Percentiles rank a stretch among this genome's conserved stretches.
Conservation (phyloP, 2,329 filamentous ascomycete genomes). For the Clonostachys rhizophaga region DNA sequence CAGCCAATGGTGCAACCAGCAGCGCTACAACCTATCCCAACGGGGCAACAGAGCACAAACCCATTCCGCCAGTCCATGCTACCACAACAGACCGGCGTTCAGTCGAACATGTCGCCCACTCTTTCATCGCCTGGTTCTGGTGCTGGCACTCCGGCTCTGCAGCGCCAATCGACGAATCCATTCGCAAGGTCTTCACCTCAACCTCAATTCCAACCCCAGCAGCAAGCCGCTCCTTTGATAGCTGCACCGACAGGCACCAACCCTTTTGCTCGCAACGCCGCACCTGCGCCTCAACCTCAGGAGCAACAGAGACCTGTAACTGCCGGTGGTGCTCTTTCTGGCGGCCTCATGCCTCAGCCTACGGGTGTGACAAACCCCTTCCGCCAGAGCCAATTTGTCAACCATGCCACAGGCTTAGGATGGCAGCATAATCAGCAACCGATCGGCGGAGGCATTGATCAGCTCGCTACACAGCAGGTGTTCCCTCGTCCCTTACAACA, state of each 20-base stretch:
- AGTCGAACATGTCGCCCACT: slow-evolving; percentile 4
- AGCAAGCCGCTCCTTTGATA: slow-evolving; percentile 33
- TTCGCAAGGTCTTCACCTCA: slow-evolving; percentile 65
- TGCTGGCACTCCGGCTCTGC: slow-evolving; percentile 28
- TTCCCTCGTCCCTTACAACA: slow-evolving; percentile 76
- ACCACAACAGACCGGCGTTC: slow-evolving; percentile 46
- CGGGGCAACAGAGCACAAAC: slow-evolving; percentile 66
- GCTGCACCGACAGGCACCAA: slow-evolving; percentile 53
- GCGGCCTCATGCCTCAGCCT: slow-evolving; percentile 60
- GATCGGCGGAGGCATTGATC: slow-evolving; percentile 78
- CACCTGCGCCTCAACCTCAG: slow-evolving; percentile 14
- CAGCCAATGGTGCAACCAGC: slow-evolving; percentile 29
- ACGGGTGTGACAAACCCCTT: slow-evolving; percentile 95
- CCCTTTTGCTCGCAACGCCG: slow-evolving; percentile 47
- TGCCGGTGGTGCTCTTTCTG: slow-evolving; percentile 25
- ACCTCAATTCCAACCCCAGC: slow-evolving; percentile 32
- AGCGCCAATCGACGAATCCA: slow-evolving; percentile 75
- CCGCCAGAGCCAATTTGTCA: slow-evolving; percentile 84
- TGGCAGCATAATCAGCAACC: slow-evolving; percentile 80
- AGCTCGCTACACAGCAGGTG: slow-evolving; percentile 72
- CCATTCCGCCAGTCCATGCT: slow-evolving; percentile 93
- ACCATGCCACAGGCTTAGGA: slow-evolving; percentile 79
- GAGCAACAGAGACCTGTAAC: slow-evolving; percentile 38
- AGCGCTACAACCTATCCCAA: slow-evolving; percentile 34
- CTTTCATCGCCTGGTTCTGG: slow-evolving; percentile 29